Evolutionary conservation across 345 rosid species (phyloP), one percentile per base, ranked within the genome.

Genomic region (Euphorbia tirucalli): DNA sequence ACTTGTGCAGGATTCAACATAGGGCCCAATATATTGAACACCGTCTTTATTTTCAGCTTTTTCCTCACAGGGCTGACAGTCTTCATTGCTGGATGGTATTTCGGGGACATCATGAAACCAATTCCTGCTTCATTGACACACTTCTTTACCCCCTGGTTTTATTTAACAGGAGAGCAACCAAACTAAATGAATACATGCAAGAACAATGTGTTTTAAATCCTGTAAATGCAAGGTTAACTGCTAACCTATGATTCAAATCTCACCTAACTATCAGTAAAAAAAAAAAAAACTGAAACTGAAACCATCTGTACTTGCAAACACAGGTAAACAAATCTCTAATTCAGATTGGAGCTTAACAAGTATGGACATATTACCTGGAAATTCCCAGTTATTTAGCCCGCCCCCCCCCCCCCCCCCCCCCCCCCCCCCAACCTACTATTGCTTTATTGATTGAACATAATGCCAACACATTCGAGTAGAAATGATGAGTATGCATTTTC

Each of bases 11-110:
- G 98, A 82, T 89, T 93, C 77, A 96, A 76, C 97, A 96, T 81
- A 15, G 97, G 99, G 59, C 99, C 99, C 80, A 96, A 73, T 30
- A 88, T 72, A 75, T 96, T 96, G 81, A 93, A 96, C 48, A 93
- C 88, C 0, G 99, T 93, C 83, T 85, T 96, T 0, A 88, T 76
- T 81, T 91, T 93, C 56, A 96, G 88, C 80, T 84, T 88, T 75
- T 89, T 91, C 71, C 99, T 84, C 71, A 93, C 95, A 61, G 92
- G 89, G 63, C 90, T 78, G 66, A 96, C 97, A 62, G 83, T 85
- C 88, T 88, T 84, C 99, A 95, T 95, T 39, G 91, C 93, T 9
- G 97, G 98, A 80, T 95, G 99, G 75, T 90, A 95, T 62, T 70
- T 80, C 27, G 98, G 90, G 48, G 93, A 55, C 98, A 93, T 88